Base-by-base conservation (phyloP, 2,329 filamentous ascomycete species). In the Claviceps africana region DNA sequence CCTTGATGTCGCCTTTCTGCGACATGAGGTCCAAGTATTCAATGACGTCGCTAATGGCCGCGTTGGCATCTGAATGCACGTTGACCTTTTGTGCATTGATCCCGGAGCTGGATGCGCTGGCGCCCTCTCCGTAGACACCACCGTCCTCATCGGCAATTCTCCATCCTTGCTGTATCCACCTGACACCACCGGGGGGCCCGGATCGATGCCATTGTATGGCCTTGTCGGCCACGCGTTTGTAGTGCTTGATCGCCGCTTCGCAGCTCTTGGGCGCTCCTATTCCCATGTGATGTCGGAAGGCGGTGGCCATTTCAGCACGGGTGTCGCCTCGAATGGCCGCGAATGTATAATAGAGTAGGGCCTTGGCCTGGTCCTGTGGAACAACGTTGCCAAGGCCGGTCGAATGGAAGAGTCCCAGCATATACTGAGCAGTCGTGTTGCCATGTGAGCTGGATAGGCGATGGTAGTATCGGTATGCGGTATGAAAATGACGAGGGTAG, bases 401-500 rank as follows among this genome's bases (percentile, higher is more conserved):
- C 37, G 90, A 90, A 68, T 98, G 91, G 78, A 95, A 93, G 60
- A 98, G 81, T 0, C 88, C 93, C 47, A 97, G 66, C 91, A 98
- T 96, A 68, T 95, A 85, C 66, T 97, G 88, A 1, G 93, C 93
- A 13, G 91, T 95, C 57, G 81, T 85, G 67, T 98, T 97, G 45
- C 91, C 93, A 58, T 85, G 79, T 54, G 83, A 66, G 19, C 77
- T 75, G 2, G 91, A 88, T 51, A 98, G 76, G 55, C 83, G 76
- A 56, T 86, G 75, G 67, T 97, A 98, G 70, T 88, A 79, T 57
- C 78, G 74, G 64, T 95, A 95, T 0, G 93, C 88, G 47, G 79
- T 75, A 33, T 78, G 74, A 59, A 95, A 88, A 64, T 96, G 82
- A 57, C 84, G 78, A 1, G 91, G 90, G 62, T 96, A 79, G 22